Base-by-base conservation (phyloP, 768 basidiomycete species). In the Tephrocybe sp. region DNA sequence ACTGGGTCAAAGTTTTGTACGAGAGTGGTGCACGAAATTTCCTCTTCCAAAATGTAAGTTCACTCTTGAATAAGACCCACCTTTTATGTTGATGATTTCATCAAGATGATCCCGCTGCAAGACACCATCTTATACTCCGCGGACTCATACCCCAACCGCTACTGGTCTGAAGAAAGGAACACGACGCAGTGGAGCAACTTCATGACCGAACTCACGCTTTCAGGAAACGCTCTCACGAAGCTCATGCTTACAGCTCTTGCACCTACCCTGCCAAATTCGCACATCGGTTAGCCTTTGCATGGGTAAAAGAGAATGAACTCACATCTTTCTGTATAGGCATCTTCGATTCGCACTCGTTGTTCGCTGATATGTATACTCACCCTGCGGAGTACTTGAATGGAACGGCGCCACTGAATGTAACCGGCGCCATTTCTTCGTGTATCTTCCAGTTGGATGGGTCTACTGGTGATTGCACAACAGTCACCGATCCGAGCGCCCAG, bases 31-130 rank as follows among this genome's bases (percentile, higher is more conserved):
- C 82, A 3, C 71, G 84, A 37, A 84, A 87, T 57, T 85, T 87
- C 59, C 62, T 87, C 42, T 82, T 87, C 69, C 82, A 84, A 54
- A 86, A 85, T 55, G 85, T 84, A 52, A 64, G 80, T 59, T 42
- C 9, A 34, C 1, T 8, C 35, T 32, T n/a, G n/a, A n/a, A n/a
- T n/a, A n/a, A n/a, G n/a, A n/a, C n/a, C n/a, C n/a, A n/a, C n/a
- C n/a, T n/a, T n/a, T n/a, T n/a, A n/a, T n/a, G 28, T 30, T 30
- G 28, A 30, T 12, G 28, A 30, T 6, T 30, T 7, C 12, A 1
- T 22, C 25, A 53, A 83, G 82, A 82, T 85, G 69, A 73, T 83
- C 40, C 83, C 82, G 4, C 68, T 85, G 27, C 68, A 84, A 46
- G 63, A 64, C 7, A 70, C 74, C 4, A 71, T 74, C 9, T 56